A percentile compares a stretch with the other conserved stretches of the same genome.
These are phyloP conservation scores for Aspergillus aculeatus DNA, from an alignment of 2,329 filamentous ascomycete species.

Conservation along the genomic window DNA sequence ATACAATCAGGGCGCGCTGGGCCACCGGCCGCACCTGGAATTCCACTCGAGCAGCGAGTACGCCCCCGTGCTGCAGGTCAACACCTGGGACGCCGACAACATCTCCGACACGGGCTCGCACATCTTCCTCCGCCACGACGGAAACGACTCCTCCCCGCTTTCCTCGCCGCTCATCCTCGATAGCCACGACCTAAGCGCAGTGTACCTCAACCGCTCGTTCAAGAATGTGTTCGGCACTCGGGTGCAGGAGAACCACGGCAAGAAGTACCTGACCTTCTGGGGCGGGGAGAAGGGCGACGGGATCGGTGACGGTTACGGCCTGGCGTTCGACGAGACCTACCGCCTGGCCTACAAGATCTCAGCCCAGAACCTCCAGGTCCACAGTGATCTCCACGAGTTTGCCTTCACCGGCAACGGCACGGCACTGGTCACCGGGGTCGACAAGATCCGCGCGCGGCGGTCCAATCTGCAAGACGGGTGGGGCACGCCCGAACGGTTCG, in stretches of 20 bases:
- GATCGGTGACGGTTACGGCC: conserved; percentile 10
- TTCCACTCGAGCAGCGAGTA: conserved; percentile 11
- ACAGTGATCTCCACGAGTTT: conserved; percentile 10
- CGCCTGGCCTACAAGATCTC: conserved; percentile 8
- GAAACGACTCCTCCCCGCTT: conserved; percentile 9
- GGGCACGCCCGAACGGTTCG: not conserved
- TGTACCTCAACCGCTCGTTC: conserved; percentile 10
- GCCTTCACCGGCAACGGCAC: conserved; percentile 7
- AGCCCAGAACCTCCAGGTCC: conserved; percentile 6
- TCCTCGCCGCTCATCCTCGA: conserved; percentile 10
- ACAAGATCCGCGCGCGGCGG: not conserved
- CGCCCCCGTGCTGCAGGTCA: conserved; percentile 8
- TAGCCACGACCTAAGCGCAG: conserved; percentile 9
- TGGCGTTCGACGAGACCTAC: conserved; percentile 11
- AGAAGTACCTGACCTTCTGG: conserved; percentile 12
- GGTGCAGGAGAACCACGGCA: conserved; percentile 9
- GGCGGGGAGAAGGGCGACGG: conserved; percentile 11
- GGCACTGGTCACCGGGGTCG: conserved; percentile 6
- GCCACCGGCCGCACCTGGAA: conserved; percentile 11
- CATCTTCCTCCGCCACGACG: conserved; percentile 12
- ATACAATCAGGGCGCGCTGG: conserved; percentile 7
- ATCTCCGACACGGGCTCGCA: conserved; percentile 10
- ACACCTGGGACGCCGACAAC: conserved; percentile 3
- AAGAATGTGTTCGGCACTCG: conserved; percentile 12
- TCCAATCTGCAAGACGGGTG: not conserved